Evolutionary conservation across 441 rosid genomes (phyloP).

Genomic region (Corymbia calophylla): DNA sequence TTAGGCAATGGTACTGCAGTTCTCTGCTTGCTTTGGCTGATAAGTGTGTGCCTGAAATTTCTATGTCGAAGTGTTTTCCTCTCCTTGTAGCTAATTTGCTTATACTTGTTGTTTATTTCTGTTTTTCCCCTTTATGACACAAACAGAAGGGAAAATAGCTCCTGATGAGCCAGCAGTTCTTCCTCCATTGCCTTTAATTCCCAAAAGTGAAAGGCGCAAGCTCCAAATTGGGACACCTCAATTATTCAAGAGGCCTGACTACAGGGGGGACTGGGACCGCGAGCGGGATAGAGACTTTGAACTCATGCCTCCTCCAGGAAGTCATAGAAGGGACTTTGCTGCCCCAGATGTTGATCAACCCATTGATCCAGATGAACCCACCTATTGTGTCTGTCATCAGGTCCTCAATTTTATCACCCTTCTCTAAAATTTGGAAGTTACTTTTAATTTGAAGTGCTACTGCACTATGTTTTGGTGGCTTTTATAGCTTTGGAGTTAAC

Average conservation of each 20-base stretch:
- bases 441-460: neutral
- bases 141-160: conserved; percentile 81
- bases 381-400: conserved; percentile 98
- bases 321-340: conserved; percentile 61
- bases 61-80: neutral
- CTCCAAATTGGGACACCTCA: conserved; percentile 60
- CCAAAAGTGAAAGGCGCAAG: conserved; percentile 83
- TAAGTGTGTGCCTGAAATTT: neutral
- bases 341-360: conserved; percentile 72
- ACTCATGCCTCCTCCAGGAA: conserved; percentile 99
- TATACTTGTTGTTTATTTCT: neutral
- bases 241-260: conserved; percentile 61
- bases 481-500: neutral
- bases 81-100: neutral
- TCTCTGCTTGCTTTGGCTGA: neutral
- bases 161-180: conserved; percentile 88
- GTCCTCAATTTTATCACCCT: conserved; percentile 24
- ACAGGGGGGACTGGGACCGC: conserved; percentile 85
- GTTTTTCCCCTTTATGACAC: neutral
- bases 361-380: conserved; percentile 96
- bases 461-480: conserved; percentile 1
- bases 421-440: neutral
- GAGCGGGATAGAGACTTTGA: conserved; percentile 92
- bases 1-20: neutral
- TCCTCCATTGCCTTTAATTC: conserved; percentile 82